These are phyloP conservation scores for Chalara sp. DNA, from an alignment of 2,329 filamentous ascomycete genomes.

Conservation along the genomic window DNA sequence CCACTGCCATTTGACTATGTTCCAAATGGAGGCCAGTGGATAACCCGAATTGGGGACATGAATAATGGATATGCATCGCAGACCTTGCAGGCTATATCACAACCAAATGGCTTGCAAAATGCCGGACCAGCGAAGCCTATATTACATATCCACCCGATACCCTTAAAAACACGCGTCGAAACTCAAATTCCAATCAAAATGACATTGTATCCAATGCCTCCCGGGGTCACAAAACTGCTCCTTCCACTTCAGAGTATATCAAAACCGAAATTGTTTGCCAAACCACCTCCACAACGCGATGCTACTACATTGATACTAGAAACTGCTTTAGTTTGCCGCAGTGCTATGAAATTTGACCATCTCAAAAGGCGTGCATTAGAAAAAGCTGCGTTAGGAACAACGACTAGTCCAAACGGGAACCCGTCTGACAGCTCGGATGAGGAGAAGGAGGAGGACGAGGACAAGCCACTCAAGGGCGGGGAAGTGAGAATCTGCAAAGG, in stretches of 20 bases:
- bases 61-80: too few species aligned
- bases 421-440: slow-evolving; percentile 9
- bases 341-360: slow-evolving; percentile 72
- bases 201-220: slow-evolving; percentile 67
- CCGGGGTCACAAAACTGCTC: slow-evolving; percentile 72
- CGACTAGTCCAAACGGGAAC: slow-evolving; percentile 10
- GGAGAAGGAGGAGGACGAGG: slow-evolving; percentile 39
- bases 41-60: too few species aligned
- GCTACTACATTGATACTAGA: slow-evolving; percentile 74
- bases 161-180: slow-evolving; percentile 84
- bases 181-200: slow-evolving; percentile 90
- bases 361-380: slow-evolving; percentile 55
- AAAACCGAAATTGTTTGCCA: slow-evolving; percentile 84
- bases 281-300: slow-evolving; percentile 56
- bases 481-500: slow-evolving; percentile 86
- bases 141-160: slow-evolving; percentile 59
- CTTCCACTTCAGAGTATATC: slow-evolving; percentile 87
- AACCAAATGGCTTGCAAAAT: too few species aligned
- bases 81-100: too few species aligned
- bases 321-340: slow-evolving; percentile 83
- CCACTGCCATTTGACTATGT: too few species aligned
- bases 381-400: slow-evolving; percentile 31
- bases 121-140: slow-evolving; percentile 25
- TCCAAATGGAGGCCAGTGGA: too few species aligned
- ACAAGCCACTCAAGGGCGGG: slow-evolving; percentile 79